phyloP scores from a whole-genome alignment of 805 yeast genomes.

The Candida succiphila region DNA sequence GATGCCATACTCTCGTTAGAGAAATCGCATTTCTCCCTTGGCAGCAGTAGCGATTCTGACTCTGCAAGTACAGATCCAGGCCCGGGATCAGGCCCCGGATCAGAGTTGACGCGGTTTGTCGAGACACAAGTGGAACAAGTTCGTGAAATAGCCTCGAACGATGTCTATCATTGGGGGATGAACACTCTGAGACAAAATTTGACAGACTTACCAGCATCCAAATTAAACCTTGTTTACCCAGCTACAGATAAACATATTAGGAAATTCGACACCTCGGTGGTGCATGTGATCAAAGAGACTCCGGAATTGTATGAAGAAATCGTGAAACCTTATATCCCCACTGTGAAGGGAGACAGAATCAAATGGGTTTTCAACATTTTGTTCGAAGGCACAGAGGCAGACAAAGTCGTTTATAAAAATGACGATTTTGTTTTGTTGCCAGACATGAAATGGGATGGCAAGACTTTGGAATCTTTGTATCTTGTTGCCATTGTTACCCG shows the following conservation, averaged over 20 bases:
- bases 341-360: slow-evolving; percentile 68
- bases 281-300: slow-evolving; percentile 65
- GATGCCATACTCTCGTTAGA: slow-evolving; percentile 68
- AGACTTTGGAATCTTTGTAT: slow-evolving; percentile 59
- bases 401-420: slow-evolving; percentile 63
- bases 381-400: slow-evolving; percentile 75
- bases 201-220: slow-evolving; percentile 46
- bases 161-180: slow-evolving; percentile 77
- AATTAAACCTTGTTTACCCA: slow-evolving; percentile 74
- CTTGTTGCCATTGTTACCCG: slow-evolving; percentile 68
- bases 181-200: slow-evolving; percentile 36
- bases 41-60: too few species aligned
- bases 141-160: slow-evolving; percentile 52
- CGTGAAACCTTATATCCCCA: slow-evolving; percentile 68
- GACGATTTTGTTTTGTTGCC: slow-evolving; percentile 71
- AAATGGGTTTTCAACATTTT: slow-evolving; percentile 88
- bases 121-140: slow-evolving; percentile 14
- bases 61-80: slow-evolving; percentile 11
- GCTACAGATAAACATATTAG: slow-evolving; percentile 80
- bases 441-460: slow-evolving; percentile 94
- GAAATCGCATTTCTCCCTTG: slow-evolving; percentile 52
- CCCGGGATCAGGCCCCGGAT: too few species aligned
- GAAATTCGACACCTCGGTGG: slow-evolving; percentile 56
- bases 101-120: slow-evolving; percentile 3
- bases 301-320: slow-evolving; percentile 56